Conservation (phyloP, 176 grass and related monocot genomes). For the Luzula sylvatica region DNA sequence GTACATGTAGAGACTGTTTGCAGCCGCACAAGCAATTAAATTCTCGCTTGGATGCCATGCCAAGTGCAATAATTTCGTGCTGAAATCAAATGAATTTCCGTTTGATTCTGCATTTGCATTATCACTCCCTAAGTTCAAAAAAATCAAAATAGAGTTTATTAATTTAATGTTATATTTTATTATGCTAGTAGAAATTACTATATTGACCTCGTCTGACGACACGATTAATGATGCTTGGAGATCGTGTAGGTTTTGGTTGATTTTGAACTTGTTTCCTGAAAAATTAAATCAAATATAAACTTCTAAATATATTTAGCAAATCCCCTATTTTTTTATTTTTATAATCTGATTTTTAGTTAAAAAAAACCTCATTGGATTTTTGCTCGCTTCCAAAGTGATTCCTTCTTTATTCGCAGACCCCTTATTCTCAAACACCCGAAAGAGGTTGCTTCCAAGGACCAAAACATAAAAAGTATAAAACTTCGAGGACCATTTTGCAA, state of each 20-base stretch:
- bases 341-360: neutral
- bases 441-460: slow-evolving; percentile 54
- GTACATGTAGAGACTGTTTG: slow-evolving; percentile 98
- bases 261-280: slow-evolving; percentile 56
- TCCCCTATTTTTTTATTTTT: too few relatives aligned
- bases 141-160: too few relatives aligned
- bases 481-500: too few relatives aligned
- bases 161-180: slow-evolving; percentile 3
- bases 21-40: slow-evolving; percentile 84
- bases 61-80: slow-evolving; percentile 87
- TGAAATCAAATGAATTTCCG: slow-evolving; percentile 67
- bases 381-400: slow-evolving; percentile 86
- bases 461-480: too few relatives aligned
- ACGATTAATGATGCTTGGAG: slow-evolving; percentile 39
- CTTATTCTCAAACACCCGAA: slow-evolving; percentile 61
- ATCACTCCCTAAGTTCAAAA: slow-evolving; percentile 38
- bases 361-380: slow-evolving; percentile 72
- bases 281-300: slow-evolving; percentile 15
- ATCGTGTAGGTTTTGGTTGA: slow-evolving; percentile 44
- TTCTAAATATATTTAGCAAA: too few relatives aligned
- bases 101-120: slow-evolving; percentile 48
- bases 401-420: slow-evolving; percentile 42
- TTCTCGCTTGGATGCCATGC: slow-evolving; percentile 84
- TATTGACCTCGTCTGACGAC: slow-evolving; percentile 61
- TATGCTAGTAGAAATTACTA: slow-evolving; percentile 19